Evolutionary conservation across 2,329 filamentous ascomycete genomes (phyloP), one percentile per base, ranked within the genome.

Genomic region (Clathrospora elynae): DNA sequence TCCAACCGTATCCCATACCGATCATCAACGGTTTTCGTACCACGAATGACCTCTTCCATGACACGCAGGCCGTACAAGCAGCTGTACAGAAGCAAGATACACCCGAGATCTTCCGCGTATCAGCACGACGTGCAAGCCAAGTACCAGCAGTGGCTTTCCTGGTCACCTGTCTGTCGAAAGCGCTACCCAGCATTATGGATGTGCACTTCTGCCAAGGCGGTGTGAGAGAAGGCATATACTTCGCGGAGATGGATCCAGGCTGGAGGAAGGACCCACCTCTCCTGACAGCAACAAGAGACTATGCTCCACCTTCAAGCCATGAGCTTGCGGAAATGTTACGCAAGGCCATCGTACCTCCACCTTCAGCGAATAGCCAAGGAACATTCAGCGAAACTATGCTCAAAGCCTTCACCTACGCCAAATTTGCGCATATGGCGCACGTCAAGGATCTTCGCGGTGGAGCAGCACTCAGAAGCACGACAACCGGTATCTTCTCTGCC

Each of bases 121-220:
- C 90, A 1, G 86, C 86, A 53, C 79, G 91, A 1, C 80, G 91
- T 31, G 85, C 88, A 7, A 77, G 78, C 9, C 91, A 96, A 68
- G 90, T 95, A 26, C 87, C 89, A 1, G 90, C 91, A 19, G 90
- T 96, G 20, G 83, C 84, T 0, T 83, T 88, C 19, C 82, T 96
- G 4, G 82, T 96, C n/a, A 82, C 86, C 20, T 85, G 87, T 12
- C 79, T 96, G 11, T 76, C 86, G 20, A 74, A 80, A 26, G 81
- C 84, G 1, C 77, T 95, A 2, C 87, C 87, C 3, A 77, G 77
- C 29, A 85, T 95, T 54, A 81, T 34, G 6, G 50, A 82, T 29
- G 87, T 91, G 2, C 86, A 85, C 1, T 96, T 96, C 70, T 95
- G 90, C 64, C 86, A 89, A 57, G 89, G 91, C 13, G 91, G 90